Percentiles rank a stretch among this genome's conserved stretches.
Conservation (phyloP, 192 early-diverging fungal genomes). For the Rhizophagus clarus region DNA sequence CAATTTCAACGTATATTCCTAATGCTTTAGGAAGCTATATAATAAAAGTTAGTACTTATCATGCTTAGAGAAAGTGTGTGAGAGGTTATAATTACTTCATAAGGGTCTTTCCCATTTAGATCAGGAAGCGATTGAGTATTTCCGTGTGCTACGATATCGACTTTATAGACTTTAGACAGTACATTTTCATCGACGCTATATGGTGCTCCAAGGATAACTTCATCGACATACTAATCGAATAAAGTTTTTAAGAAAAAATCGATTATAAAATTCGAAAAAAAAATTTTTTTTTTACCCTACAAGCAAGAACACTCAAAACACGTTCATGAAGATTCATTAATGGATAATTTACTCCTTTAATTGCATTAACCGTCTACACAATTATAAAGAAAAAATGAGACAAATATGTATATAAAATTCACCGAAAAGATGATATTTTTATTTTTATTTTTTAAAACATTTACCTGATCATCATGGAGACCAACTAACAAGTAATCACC, state of each 20-base stretch:
- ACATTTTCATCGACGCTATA: conserved; percentile 87
- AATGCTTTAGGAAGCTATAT: conserved; percentile 71
- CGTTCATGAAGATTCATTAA: conserved; percentile 97
- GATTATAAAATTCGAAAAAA: neutral
- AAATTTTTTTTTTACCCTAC: conserved; percentile 66
- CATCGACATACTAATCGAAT: conserved; percentile 77
- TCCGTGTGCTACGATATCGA: conserved; percentile 79
- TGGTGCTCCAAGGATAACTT: conserved; percentile 92
- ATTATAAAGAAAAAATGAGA: neutral
- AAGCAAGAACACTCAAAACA: conserved; percentile 88
- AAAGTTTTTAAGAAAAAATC: neutral
- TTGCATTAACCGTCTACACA: conserved; percentile 73
- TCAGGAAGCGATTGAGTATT: conserved; percentile 67
- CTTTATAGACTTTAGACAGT: conserved; percentile 82
- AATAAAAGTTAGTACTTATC: neutral
- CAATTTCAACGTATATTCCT: conserved; percentile 79
- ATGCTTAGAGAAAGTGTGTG: neutral
- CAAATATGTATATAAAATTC: neutral
- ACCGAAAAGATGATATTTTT: neutral
- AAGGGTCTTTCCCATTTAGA: conserved; percentile 80
- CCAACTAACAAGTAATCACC: conserved; percentile 94
- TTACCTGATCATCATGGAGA: conserved; percentile 83
- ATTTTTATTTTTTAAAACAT: neutral
- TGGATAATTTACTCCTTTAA: conserved; percentile 88
- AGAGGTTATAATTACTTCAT: conserved; percentile 48